Evolutionary conservation across 2,329 filamentous ascomycete genomes (phyloP).

Genomic region (Scortechinia acanthostroma): DNA sequence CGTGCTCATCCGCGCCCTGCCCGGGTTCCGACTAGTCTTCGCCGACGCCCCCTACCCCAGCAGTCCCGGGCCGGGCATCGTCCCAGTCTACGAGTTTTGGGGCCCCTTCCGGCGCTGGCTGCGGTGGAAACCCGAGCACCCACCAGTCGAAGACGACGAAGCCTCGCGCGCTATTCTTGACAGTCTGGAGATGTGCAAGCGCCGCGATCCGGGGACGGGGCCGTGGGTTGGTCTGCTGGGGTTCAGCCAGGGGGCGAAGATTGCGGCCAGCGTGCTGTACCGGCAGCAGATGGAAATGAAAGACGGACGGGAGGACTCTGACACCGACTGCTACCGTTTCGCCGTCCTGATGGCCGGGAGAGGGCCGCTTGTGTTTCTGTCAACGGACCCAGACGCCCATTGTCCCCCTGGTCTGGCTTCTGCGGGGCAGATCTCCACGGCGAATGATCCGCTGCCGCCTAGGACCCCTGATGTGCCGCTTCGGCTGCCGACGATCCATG

Average conservation of each 20-base stretch:
- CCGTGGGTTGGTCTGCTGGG: slow-evolving; percentile 52
- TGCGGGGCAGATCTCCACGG: slow-evolving; percentile 14
- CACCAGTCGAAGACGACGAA: slow-evolving; percentile 35
- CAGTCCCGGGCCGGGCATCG: slow-evolving; percentile 51
- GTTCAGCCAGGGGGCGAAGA: slow-evolving; percentile 62
- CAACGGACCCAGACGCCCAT: slow-evolving; percentile 20
- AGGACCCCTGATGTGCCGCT: slow-evolving; percentile 32
- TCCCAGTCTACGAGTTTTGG: slow-evolving; percentile 55
- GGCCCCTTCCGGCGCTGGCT: slow-evolving; percentile 62
- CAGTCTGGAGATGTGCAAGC: slow-evolving; percentile 41
- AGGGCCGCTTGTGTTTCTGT: slow-evolving; percentile 47
- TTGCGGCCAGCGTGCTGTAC: slow-evolving; percentile 50
- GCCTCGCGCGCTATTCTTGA: slow-evolving; percentile 26
- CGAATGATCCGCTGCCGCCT: slow-evolving; percentile 14
- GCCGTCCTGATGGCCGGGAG: slow-evolving; percentile 55
- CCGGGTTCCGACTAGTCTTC: slow-evolving; percentile 65
- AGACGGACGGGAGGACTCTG: slow-evolving; percentile 11
- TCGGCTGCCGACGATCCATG: slow-evolving; percentile 57
- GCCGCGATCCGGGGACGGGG: slow-evolving; percentile 27
- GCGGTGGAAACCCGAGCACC: slow-evolving; percentile 52
- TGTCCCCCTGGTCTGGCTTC: slow-evolving; percentile 10
- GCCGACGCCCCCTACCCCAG: slow-evolving; percentile 63
- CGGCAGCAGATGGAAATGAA: slow-evolving; percentile 45
- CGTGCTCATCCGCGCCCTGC: slow-evolving; percentile 25
- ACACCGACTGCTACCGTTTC: slow-evolving; percentile 38